Percentiles rank a stretch among this genome's conserved stretches.
phyloP scores from a whole-genome alignment of 306 rosid genomes.

The Canavalia ensiformis region DNA sequence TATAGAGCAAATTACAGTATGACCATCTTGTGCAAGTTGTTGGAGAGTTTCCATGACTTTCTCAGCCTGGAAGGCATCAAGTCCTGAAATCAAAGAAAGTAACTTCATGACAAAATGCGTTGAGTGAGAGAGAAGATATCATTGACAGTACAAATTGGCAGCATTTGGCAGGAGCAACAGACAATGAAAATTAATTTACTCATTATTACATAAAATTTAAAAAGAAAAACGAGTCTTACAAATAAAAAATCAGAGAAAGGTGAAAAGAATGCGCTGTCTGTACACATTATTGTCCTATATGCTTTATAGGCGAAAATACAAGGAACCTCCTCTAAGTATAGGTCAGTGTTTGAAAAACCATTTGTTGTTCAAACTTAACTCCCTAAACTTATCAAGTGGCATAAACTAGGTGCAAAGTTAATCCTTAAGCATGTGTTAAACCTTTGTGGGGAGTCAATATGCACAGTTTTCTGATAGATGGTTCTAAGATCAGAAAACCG shows the following conservation, averaged over 20 bases:
- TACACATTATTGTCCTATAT: conserved; percentile 22
- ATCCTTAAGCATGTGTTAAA: background rate
- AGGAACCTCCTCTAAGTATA: conserved; percentile 32
- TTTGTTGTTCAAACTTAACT: conserved; percentile 9
- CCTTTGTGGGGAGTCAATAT: background rate
- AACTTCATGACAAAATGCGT: conserved; percentile 42
- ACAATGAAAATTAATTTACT: conserved; percentile 27
- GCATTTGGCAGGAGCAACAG: conserved; percentile 16
- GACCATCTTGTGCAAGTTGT: conserved; percentile 91
- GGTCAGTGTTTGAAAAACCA: conserved; percentile 14
- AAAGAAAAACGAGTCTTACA: conserved; percentile 14
- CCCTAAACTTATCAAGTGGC: background rate
- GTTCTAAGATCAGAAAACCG: background rate
- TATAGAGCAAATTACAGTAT: conserved; percentile 95
- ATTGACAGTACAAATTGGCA: conserved; percentile 25
- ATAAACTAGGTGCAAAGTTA: background rate
- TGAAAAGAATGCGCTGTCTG: background rate
- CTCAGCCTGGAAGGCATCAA: conserved; percentile 98
- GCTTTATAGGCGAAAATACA: background rate
- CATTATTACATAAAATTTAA: background rate
- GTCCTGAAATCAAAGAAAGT: conserved; percentile 66
- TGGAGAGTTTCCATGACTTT: conserved; percentile 92
- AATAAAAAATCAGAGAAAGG: conserved; percentile 4
- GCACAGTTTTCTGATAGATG: background rate
- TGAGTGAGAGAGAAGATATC: background rate